A percentile compares a stretch with the other conserved stretches of the same genome.
Conservation (phyloP, 306 rosid genomes). For the Cucumis melo region DNA sequence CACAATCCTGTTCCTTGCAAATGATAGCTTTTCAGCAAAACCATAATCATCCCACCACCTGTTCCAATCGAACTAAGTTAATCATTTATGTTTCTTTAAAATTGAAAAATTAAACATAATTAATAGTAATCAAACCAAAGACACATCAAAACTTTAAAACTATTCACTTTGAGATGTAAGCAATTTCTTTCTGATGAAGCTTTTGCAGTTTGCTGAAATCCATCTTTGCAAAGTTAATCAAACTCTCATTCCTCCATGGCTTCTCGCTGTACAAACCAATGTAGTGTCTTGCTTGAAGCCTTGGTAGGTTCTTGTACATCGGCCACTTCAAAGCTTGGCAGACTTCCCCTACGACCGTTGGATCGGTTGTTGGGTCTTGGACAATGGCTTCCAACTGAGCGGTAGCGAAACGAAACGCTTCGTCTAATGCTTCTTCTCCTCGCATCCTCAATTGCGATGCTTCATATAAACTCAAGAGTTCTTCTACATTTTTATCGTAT, state of each 20-base stretch:
- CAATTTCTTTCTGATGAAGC: slow-evolving; percentile 27
- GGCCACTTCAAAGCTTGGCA: slow-evolving; percentile 14
- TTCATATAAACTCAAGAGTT: slow-evolving; percentile 38
- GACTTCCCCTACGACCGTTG: not conserved
- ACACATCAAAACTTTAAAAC: not conserved
- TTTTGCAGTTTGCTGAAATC: slow-evolving; percentile 38
- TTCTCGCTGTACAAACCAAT: slow-evolving; percentile 24
- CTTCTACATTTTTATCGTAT: slow-evolving; percentile 6
- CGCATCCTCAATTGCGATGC: slow-evolving; percentile 22
- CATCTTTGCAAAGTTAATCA: slow-evolving; percentile 27
- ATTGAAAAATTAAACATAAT: too few species aligned
- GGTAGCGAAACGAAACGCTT: slow-evolving; percentile 22
- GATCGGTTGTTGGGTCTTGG: not conserved
- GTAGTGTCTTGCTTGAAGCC: slow-evolving; percentile 21
- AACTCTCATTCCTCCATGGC: slow-evolving; percentile 12
- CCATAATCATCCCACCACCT: slow-evolving; percentile 47
- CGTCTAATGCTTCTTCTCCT: slow-evolving; percentile 34
- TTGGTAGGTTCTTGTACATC: slow-evolving; percentile 14
- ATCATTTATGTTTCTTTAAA: not conserved
- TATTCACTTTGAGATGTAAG: slow-evolving; percentile 12
- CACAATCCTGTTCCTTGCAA: slow-evolving; percentile 30
- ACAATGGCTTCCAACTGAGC: not conserved
- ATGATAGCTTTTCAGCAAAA: slow-evolving; percentile 13
- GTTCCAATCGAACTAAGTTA: not conserved
- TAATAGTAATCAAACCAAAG: not conserved